Evolutionary conservation across 768 basidiomycete species (phyloP).

Genomic region (Tulasnella sp.): DNA sequence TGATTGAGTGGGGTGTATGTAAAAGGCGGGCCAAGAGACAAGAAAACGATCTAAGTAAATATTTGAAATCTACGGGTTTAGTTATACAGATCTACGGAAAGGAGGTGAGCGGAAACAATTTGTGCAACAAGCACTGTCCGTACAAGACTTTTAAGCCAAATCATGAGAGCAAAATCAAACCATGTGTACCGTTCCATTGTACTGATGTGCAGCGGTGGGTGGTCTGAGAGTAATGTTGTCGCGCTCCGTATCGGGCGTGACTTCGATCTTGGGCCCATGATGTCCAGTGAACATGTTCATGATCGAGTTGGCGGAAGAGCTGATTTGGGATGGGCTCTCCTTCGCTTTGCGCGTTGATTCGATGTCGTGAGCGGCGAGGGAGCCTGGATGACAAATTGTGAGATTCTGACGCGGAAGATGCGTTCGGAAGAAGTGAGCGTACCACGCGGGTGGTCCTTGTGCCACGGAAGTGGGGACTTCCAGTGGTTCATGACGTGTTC

Average conservation of each 20-base stretch:
- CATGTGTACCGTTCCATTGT: background rate
- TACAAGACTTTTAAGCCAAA: background rate
- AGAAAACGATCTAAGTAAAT: background rate
- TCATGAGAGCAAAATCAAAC: background rate
- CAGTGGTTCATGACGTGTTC: constrained; percentile 10
- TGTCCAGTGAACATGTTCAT: background rate
- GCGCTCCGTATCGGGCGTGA: background rate
- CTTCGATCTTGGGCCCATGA: background rate
- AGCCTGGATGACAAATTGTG: background rate
- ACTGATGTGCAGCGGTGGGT: background rate
- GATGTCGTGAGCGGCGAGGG: background rate
- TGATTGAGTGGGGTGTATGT: background rate
- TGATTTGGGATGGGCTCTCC: background rate
- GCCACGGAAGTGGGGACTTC: constrained; percentile 7
- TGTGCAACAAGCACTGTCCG: background rate
- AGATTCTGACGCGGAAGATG: background rate
- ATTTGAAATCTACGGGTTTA: background rate
- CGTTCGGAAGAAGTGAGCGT: background rate
- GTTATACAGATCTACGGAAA: background rate
- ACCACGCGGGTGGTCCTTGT: constrained; percentile 2
- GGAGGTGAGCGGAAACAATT: background rate
- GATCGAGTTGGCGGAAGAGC: background rate
- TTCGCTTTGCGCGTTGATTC: constrained; percentile 1
- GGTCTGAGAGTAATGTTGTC: background rate
- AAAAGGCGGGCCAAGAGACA: background rate